Base-by-base conservation (phyloP, 2,329 filamentous ascomycete genomes). In the Mycosphaerella sp. region DNA sequence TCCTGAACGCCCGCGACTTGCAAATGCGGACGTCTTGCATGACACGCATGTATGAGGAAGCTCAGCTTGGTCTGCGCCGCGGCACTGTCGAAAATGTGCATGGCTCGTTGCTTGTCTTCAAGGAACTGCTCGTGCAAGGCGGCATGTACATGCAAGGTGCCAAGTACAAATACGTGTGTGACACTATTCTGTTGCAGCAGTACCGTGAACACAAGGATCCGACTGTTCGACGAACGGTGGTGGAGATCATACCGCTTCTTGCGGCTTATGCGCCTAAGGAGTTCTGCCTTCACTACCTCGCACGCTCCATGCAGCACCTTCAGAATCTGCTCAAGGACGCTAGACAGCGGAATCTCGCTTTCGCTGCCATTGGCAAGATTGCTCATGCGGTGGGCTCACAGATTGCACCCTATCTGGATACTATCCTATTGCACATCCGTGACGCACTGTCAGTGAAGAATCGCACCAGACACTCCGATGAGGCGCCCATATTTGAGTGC, bases 111-210 rank as follows among this genome's bases (percentile, higher is more conserved):
- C 79, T 98, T 17, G 90, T 95, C 1, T 80, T 97, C 65, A 95
- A 92, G 70, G 92, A 97, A 73, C 80, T 98, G 45, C 82, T 98
- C 14, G 83, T 93, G 59, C 92, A 95, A 69, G 93, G 93, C 50
- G 91, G 90, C 64, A 98, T 98, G 92, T 98, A 95, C 72, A 97
- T 98, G 93, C 90, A 95, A 66, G 88, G 91, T 39, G 84, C 91
- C 40, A 72, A 73, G 67, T 98, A 97, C 71, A 83, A 86, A 55
- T 89, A 95, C 63, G 86, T 89, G 9, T 97, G 92, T 69, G 93
- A 98, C 59, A 91, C 93, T 59, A 88, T 96, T 36, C 84, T 92
- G 61, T 49, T 57, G 26, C 66, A 63, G 51, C 86, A 87, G 58
- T 88, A 95, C 70, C 95, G 95, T 70, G 93, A 98, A 63, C 89